Conservation (phyloP, 1,284 basidiomycete genomes). For the Sphagnurus paluster region DNA sequence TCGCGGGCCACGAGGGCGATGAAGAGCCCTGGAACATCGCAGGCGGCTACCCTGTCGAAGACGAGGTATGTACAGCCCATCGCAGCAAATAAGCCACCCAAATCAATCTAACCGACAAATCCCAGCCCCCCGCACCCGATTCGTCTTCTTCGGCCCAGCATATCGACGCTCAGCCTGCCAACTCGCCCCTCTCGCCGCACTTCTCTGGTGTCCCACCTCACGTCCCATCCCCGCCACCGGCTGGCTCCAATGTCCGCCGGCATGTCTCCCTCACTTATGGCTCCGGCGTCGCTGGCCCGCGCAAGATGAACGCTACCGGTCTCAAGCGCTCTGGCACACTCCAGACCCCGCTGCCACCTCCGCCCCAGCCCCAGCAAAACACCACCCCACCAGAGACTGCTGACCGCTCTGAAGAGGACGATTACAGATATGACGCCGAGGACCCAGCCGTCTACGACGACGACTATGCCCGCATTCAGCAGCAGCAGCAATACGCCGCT, state of each 20-base stretch:
- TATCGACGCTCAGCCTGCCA: conserved; percentile 46
- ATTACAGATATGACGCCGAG: conserved; percentile 51
- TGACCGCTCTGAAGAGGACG: conserved; percentile 57
- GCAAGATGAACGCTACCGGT: conserved; percentile 42
- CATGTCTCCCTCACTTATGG: conserved; percentile 79
- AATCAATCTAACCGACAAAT: background rate
- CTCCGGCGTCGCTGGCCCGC: conserved; percentile 45
- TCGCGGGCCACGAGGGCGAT: conserved; percentile 80
- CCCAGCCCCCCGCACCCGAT: conserved; percentile 32
- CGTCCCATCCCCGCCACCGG: conserved; percentile 70
- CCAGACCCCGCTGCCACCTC: conserved; percentile 48
- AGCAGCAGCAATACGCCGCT: conserved; percentile 48
- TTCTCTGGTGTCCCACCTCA: conserved; percentile 46
- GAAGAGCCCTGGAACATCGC: conserved; percentile 79
- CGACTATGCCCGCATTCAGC: conserved; percentile 41
- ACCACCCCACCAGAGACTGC: conserved; percentile 38
- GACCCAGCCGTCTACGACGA: conserved; percentile 53
- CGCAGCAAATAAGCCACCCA: background rate
- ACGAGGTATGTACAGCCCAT: conserved; percentile 45
- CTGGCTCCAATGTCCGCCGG: conserved; percentile 65
- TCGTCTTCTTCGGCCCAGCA: conserved; percentile 39
- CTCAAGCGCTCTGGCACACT: conserved; percentile 77
- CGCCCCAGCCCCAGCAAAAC: conserved; percentile 25
- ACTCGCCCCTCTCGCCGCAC: conserved; percentile 63
- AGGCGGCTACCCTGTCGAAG: conserved; percentile 51